phyloP scores from a whole-genome alignment of 2,329 filamentous ascomycete genomes.

The Alternaria triticimaculans region DNA sequence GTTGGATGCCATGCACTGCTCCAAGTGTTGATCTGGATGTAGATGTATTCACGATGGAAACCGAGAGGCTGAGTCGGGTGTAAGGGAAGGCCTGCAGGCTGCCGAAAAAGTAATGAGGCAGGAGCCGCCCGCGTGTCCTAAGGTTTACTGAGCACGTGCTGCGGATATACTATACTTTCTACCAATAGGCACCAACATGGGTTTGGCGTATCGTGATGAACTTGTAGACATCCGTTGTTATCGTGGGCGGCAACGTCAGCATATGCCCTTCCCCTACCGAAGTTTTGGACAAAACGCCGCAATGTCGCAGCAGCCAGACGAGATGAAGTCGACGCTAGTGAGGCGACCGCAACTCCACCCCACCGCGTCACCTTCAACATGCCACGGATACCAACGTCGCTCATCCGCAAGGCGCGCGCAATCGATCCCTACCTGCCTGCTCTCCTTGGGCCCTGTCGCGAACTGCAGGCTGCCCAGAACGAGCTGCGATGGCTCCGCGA shows the following conservation, averaged over 20 bases:
- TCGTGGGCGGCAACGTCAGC: neutral
- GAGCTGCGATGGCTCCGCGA: slow-evolving; percentile 77
- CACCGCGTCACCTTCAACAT: slow-evolving; percentile 24
- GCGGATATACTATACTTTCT: neutral
- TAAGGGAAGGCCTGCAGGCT: neutral
- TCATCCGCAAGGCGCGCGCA: slow-evolving; percentile 62
- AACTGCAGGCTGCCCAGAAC: slow-evolving; percentile 67
- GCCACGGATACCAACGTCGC: slow-evolving; percentile 67
- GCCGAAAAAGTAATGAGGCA: neutral
- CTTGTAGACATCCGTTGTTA: neutral
- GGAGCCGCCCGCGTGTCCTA: neutral
- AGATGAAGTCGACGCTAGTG: slow-evolving; percentile 3
- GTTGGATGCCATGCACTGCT: neutral
- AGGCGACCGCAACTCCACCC: neutral
- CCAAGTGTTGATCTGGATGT: neutral
- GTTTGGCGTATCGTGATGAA: neutral
- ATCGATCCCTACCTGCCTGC: slow-evolving; percentile 64
- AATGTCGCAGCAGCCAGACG: neutral
- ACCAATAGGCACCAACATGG: neutral
- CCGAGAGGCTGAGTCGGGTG: neutral
- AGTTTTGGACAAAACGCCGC: neutral
- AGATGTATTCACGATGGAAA: neutral
- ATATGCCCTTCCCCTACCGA: neutral
- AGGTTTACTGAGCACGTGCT: neutral
- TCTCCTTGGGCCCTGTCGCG: slow-evolving; percentile 69